Evolutionary conservation across 1,284 basidiomycete species (phyloP), one percentile per base, ranked within the genome.

Genomic region (Chondrostereum purpureum): DNA sequence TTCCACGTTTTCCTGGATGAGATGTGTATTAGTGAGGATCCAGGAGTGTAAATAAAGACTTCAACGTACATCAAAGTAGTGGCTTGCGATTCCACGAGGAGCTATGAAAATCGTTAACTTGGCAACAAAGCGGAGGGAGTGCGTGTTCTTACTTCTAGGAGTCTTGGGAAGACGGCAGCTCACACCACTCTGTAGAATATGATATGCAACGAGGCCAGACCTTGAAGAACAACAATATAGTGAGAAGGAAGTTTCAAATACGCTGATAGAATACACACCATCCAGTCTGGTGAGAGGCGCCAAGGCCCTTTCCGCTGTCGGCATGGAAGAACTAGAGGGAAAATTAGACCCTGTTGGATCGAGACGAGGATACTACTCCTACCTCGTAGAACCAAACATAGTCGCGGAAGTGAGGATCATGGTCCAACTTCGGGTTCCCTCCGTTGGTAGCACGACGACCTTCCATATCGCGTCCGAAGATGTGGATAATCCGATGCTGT

Each of bases 211-310:
- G 16, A 95, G 68, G 45, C 92, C 92, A 27, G 92, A 93, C 87
- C 84, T 85, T 49, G 42, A 41, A 21, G 24, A 37, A 5, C 19
- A 24, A 17, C 18, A 42, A 12, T 27, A n/a, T 40, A 41, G 23
- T 41, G n/a, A 31, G 31, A 43, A 19, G 44, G 12, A 17, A 38
- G 40, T 12, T 6, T 10, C 51, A 16, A 16, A 34, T 19, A 39
- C 46, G 44, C 34, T 43, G 49, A 55, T 13, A 55, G 48, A 13
- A 53, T 17, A 60, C 75, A 55, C 58, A 86, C 91, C 95, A 98
- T 57, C 94, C 94, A 50, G 92, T 97, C 66, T 99, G 95, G 68
- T 99, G 95, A 4, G 91, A 94, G 1, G 95, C 95, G 33, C 95
- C 95, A 14, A 97, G 73, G 17, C 95, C 95, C 48, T 84, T 80